A percentile compares a stretch with the other conserved stretches of the same genome.
Conservation (phyloP, 148 eudicot species). For the Selenicereus undatus region DNA sequence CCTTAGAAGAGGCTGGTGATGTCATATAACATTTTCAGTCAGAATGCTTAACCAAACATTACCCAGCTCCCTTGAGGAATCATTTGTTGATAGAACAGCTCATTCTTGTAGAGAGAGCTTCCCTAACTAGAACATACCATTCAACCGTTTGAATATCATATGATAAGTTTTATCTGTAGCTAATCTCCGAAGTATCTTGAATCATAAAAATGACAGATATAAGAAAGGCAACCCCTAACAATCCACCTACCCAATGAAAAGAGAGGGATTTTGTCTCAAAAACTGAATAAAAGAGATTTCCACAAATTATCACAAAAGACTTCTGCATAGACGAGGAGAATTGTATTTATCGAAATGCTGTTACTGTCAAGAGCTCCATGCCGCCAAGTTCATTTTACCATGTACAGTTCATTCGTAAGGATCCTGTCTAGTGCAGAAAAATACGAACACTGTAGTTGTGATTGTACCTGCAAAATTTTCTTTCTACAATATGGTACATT, state of each 20-base stretch:
- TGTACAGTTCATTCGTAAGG: not conserved
- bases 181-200: not conserved
- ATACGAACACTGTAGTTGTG: not conserved
- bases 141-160: not conserved
- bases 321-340: not conserved
- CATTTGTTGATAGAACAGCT: not conserved
- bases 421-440: not conserved
- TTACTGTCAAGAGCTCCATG: not conserved
- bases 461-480: conserved; percentile 83
- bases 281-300: not conserved
- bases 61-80: not conserved
- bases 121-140: not conserved
- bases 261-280: not conserved
- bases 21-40: no score
- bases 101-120: not conserved
- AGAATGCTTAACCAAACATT: not conserved
- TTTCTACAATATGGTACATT: conserved; percentile 91
- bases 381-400: not conserved
- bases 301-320: not conserved
- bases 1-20: not conserved
- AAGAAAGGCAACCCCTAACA: not conserved
- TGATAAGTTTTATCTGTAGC: not conserved
- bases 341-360: not conserved
- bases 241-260: not conserved
- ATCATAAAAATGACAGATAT: not conserved